Evolutionary conservation across 371 early-diverging fungal species (phyloP), one percentile per base, ranked within the genome.

Genomic region (Haplosporangium sp.): DNA sequence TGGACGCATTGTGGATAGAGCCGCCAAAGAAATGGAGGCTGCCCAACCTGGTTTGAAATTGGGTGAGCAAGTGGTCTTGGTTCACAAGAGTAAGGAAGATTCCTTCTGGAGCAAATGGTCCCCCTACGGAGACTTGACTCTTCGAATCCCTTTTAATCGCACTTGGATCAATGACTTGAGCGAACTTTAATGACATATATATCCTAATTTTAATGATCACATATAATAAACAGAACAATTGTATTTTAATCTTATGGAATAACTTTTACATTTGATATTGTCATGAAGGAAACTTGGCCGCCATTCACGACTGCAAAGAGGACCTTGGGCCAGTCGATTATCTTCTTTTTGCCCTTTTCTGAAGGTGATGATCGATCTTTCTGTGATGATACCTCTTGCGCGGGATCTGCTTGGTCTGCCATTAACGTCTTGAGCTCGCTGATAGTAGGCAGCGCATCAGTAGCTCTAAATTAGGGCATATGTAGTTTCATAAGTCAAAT

Each of bases 251-350:
- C 1, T 57, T 27, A 61, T 38, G 69, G 69, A 55, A 34, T 35
- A 3, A 56, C 60, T 19, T 64, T 63, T 19, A 63, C 44, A 17
- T 70, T 70, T 40, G 45, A 64, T 35, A 71, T 57, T 42, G 61
- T 68, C n/a, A 81, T 50, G 50, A 81, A 81, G 2, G 81, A 71
- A 15, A 81, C 81, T 34, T 81, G 81, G 0, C 75, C 81, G 8
- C 81, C 75, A 45, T 68, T 63, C 40, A 81, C 81, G 17, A 81
- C 69, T 1, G 75, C 81, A 65, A 68, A 81, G n/a, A 81, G 68
- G 9, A 74, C 40, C 27, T 67, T 64, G 15, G 81, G 81, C 81
- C 81, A 74, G 34, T 52, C 63, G 15, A 62, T 53, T 5, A 19
- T 35, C n/a, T 56, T 40, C 58, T 61, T 67, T 52, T 71, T 81